Percentiles rank a stretch among this genome's conserved stretches.
Evolutionary conservation across 345 rosid genomes (phyloP).

Genomic region (Gossypium arboreum): DNA sequence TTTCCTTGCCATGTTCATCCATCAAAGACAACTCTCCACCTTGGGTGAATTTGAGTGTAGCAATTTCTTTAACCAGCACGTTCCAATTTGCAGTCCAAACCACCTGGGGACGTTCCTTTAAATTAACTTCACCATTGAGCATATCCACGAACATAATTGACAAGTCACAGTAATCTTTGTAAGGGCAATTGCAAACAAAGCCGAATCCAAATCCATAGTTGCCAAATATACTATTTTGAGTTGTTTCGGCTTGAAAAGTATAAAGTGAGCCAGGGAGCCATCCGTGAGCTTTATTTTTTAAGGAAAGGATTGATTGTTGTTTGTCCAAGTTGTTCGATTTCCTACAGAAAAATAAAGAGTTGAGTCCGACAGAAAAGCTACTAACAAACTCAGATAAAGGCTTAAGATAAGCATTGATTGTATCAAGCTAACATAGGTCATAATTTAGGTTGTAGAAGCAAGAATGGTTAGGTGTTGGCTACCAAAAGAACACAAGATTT

Average conservation of each 20-base stretch:
- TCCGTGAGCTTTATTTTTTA: neutral
- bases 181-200: neutral
- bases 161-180: neutral
- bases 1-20: neutral
- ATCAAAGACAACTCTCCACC: conserved; percentile 22
- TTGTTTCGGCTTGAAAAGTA: neutral
- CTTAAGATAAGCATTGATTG: neutral
- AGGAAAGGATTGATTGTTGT: conserved; percentile 9
- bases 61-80: neutral
- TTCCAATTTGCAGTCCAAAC: neutral
- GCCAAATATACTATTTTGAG: neutral
- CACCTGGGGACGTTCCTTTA: neutral
- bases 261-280: neutral
- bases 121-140: neutral
- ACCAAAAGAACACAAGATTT: neutral
- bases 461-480: neutral
- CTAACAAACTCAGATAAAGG: neutral
- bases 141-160: neutral
- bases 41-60: conserved; percentile 14
- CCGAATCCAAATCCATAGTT: neutral
- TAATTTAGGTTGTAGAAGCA: neutral
- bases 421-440: neutral
- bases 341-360: neutral
- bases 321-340: neutral
- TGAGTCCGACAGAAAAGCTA: neutral